Conservation (phyloP, 2,329 filamentous ascomycete genomes). For the Ascochyta viciae-villosae region DNA sequence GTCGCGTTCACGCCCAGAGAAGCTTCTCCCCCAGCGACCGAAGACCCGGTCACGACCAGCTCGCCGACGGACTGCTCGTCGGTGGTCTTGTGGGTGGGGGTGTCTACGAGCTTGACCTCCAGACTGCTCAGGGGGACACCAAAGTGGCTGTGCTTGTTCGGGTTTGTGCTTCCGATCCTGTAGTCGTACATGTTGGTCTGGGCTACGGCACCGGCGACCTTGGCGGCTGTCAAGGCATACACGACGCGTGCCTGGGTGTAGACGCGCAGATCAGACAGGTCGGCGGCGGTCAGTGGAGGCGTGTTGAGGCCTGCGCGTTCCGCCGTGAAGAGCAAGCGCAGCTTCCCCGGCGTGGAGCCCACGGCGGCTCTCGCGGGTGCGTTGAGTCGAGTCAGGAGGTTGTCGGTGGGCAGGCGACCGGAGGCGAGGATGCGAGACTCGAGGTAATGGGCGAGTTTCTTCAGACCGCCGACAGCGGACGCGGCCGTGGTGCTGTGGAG, state of each 20-base stretch:
- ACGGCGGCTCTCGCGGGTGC: constrained; percentile 65
- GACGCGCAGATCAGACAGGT: constrained; percentile 81
- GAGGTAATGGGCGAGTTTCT: constrained; percentile 73
- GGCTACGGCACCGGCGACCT: constrained; percentile 86
- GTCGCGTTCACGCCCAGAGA: constrained; percentile 63
- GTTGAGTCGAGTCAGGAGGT: constrained; percentile 68
- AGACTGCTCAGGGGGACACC: constrained; percentile 81
- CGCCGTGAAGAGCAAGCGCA: constrained; percentile 82
- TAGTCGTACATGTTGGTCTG: constrained; percentile 93
- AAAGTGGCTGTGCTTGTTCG: constrained; percentile 69
- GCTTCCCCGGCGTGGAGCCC: constrained; percentile 71
- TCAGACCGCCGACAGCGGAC: constrained; percentile 67
- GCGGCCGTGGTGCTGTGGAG: constrained; percentile 69
- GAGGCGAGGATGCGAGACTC: constrained; percentile 74
- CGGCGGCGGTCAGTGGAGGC: constrained; percentile 70
- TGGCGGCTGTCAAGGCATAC: constrained; percentile 82
- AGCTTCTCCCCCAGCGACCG: constrained; percentile 72
- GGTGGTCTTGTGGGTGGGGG: constrained; percentile 65
- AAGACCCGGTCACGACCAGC: constrained; percentile 76
- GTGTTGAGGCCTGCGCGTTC: constrained; percentile 70
- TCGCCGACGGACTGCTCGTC: constrained; percentile 61
- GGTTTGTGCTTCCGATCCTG: constrained; percentile 58
- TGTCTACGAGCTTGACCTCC: constrained; percentile 77
- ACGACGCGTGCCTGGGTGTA: constrained; percentile 81
- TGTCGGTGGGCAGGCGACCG: constrained; percentile 75